Evolutionary conservation across 352 stramenopile genomes (phyloP).

Genomic region (Hyaloperonospora brassicae): DNA sequence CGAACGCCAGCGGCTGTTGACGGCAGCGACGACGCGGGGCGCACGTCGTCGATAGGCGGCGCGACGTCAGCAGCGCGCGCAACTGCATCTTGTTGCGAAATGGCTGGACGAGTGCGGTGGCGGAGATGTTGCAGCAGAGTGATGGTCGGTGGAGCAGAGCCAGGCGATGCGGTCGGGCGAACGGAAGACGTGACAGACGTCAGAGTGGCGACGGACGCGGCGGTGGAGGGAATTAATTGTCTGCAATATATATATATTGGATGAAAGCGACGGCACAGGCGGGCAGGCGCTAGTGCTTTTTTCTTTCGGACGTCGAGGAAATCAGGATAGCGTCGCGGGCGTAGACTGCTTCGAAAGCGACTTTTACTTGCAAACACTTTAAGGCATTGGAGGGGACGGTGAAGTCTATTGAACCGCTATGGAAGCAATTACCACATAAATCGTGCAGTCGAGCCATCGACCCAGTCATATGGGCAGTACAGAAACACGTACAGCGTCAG

Average conservation of each 20-base stretch:
- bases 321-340: too few species aligned
- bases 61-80: slow-evolving; percentile 6
- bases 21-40: not conserved
- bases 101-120: not conserved
- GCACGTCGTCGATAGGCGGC: slow-evolving; percentile 11
- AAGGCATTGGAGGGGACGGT: too few species aligned
- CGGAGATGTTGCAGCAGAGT: not conserved
- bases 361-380: too few species aligned
- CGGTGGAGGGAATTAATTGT: too few species aligned
- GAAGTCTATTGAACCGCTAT: not conserved
- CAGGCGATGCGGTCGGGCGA: too few species aligned
- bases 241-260: too few species aligned
- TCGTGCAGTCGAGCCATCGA: slow-evolving; percentile 61
- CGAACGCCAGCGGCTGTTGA: slow-evolving; percentile 33
- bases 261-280: too few species aligned
- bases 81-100: not conserved
- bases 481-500: slow-evolving; percentile 71
- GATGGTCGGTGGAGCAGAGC: not conserved
- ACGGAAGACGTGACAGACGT: too few species aligned
- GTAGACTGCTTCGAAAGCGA: too few species aligned
- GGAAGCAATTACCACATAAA: slow-evolving; percentile 77
- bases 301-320: too few species aligned
- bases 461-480: slow-evolving; percentile 61
- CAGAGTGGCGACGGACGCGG: too few species aligned
- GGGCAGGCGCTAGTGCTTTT: too few species aligned